Percentiles rank a stretch among this genome's conserved stretches.
phyloP scores from a whole-genome alignment of 495 filamentous ascomycete genomes.

The Penicillium robsamsonii region DNA sequence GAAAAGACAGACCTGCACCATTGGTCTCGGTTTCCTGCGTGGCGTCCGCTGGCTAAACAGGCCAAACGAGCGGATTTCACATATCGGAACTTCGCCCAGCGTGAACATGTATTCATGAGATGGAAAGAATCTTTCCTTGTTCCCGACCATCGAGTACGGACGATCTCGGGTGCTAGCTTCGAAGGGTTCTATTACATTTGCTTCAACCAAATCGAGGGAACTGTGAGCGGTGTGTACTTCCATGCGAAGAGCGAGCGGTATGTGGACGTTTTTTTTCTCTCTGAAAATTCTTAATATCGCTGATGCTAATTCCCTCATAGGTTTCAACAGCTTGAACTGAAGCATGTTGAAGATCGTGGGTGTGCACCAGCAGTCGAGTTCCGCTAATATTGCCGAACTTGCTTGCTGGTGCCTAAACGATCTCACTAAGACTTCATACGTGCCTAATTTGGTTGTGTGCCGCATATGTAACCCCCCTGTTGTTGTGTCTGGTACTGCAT shows the following conservation, averaged over 20 bases:
- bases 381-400: conserved; percentile 51
- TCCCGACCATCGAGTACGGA: conserved; percentile 85
- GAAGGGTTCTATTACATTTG: conserved; percentile 99
- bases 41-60: conserved; percentile 73
- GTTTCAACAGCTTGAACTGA: conserved; percentile 89
- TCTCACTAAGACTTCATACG: not conserved
- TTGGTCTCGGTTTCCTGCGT: conserved; percentile 87
- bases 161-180: conserved; percentile 91
- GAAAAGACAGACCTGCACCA: conserved; percentile 92
- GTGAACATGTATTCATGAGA: conserved; percentile 96
- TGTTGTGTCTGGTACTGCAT: not conserved
- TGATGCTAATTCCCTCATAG: conserved; percentile 39
- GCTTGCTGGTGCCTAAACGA: conserved; percentile 18
- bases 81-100: conserved; percentile 64
- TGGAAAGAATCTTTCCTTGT: conserved; percentile 99
- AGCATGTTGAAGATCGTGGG: conserved; percentile 79
- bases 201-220: conserved; percentile 87
- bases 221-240: conserved; percentile 92
- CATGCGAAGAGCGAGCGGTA: conserved; percentile 96
- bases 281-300: not conserved
- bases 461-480: not conserved
- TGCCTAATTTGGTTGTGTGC: not conserved
- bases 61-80: conserved; percentile 76
- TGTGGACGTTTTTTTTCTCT: conserved; percentile 31
- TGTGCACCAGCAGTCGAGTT: conserved; percentile 92